Evolutionary conservation across 306 rosid species (phyloP), one percentile per base, ranked within the genome.

Genomic region (Sesbania bispinosa): DNA sequence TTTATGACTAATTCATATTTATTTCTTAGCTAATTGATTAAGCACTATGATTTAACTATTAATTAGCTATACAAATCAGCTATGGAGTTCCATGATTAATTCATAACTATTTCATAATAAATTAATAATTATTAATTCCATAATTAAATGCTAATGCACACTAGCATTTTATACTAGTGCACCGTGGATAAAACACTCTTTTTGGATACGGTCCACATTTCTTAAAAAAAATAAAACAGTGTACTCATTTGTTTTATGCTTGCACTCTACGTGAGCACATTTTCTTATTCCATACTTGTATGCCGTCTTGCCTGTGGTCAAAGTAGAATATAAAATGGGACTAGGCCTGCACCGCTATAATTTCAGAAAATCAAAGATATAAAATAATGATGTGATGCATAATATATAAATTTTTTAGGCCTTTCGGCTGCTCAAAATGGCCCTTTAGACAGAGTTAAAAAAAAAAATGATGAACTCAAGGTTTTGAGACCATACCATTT

Each of bases 351-450:
- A 62, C 29, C 55, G 21, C 19, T 16, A 57, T 41, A 54, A 20
- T 30, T 67, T 46, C 41, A 29, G 13, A 18, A 42, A 48, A 43
- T 69, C 5, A 21, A 69, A 36, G 52, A 52, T 53, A 16, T 13
- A 50, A 23, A 47, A 19, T 11, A 1, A 45, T 36, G 24, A 7
- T 63, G 21, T 11, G n/a, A 5, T 13, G 26, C 2, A 67, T 43
- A 48, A 4, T 69, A 33, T 23, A 73, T 47, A 23, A 23, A 74
- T 16, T n/a, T 4, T 19, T 13, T 61, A 9, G 30, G 20, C 42
- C 55, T 63, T 75, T 75, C 79, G 79, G 79, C 66, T 41, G 29
- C 72, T 64, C 36, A 16, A 62, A 61, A 32, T 51, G 64, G 13
- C 30, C 41, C 26, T 18, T 47, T 46, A 1, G 27, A 33, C n/a